Conservation (phyloP, 805 yeast genomes). For the Blastobotrys attinorum region DNA sequence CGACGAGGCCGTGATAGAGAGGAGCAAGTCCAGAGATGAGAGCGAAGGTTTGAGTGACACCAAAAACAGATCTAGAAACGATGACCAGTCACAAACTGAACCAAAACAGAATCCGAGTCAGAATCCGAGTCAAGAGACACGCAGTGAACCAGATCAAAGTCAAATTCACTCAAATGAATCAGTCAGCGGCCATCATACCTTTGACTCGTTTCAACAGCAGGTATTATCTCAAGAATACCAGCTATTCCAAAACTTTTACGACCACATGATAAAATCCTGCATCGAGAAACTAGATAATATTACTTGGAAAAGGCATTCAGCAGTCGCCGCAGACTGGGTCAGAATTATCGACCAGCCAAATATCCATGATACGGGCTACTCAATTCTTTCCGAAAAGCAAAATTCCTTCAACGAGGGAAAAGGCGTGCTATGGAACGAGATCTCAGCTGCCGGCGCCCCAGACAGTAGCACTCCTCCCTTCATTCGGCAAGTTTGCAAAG, state of each 20-base stretch:
- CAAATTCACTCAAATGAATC: too few relatives aligned
- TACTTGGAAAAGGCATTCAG: not conserved
- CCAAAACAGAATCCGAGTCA: too few relatives aligned
- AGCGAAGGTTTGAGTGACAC: too few relatives aligned
- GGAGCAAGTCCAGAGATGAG: too few relatives aligned
- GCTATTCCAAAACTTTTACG: not conserved
- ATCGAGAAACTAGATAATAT: not conserved
- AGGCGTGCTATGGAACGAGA: not conserved
- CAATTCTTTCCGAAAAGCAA: not conserved
- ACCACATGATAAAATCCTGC: not conserved
- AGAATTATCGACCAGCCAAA: not conserved
- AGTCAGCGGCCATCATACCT: too few relatives aligned
- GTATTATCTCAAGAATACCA: not conserved
- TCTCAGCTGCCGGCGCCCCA: not conserved
- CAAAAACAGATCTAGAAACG: not conserved
- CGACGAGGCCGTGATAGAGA: not conserved
- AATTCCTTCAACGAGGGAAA: not conserved
- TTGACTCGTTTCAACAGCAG: not conserved
- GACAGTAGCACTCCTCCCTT: not conserved
- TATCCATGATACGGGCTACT: not conserved
- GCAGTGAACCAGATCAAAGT: too few relatives aligned
- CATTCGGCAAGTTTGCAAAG: not conserved
- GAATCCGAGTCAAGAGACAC: too few relatives aligned
- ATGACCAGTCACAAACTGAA: too few relatives aligned
- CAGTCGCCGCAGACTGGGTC: not conserved